These are phyloP conservation scores for Moesziomyces sp. DNA, from an alignment of 1,284 basidiomycete genomes.

Conservation along the genomic window DNA sequence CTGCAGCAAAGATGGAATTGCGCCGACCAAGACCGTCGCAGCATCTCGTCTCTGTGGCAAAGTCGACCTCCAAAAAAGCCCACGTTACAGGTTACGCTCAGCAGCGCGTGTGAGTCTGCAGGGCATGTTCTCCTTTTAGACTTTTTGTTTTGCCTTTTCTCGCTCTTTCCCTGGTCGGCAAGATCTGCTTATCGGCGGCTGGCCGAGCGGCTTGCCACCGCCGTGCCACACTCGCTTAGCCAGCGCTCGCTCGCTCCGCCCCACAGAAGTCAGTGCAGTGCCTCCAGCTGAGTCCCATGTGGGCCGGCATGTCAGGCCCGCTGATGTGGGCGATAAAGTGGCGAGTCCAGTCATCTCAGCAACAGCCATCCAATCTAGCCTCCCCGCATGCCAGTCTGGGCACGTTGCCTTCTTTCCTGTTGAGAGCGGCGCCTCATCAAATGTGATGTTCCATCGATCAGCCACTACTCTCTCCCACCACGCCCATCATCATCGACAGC, in stretches of 20 bases:
- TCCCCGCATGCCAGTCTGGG: no score
- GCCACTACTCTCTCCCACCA: no score
- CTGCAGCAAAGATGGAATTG: not conserved
- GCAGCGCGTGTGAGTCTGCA: not conserved
- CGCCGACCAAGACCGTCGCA: constrained; percentile 19
- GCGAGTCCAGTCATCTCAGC: no score
- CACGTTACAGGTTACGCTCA: constrained; percentile 4
- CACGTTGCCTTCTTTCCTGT: no score
- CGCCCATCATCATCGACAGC: no score
- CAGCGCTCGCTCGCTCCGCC: not conserved
- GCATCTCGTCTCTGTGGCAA: not conserved
- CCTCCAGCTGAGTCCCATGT: not conserved
- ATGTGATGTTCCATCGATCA: no score
- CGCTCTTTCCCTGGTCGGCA: constrained; percentile 1
- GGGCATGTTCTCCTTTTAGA: not conserved
- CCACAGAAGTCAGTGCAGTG: constrained; percentile 1
- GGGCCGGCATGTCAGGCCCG: no score
- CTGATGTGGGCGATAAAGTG: no score
- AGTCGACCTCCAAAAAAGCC: not conserved
- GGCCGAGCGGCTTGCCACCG: constrained; percentile 19
- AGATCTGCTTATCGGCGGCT: constrained; percentile 29
- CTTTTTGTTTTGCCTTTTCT: constrained; percentile 5
- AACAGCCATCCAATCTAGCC: no score
- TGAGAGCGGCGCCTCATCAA: no score
- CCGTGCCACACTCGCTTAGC: not conserved